Percentiles rank a stretch among this genome's conserved stretches.
Conservation (phyloP, 768 basidiomycete genomes). For the Tubosaeta sp. region DNA sequence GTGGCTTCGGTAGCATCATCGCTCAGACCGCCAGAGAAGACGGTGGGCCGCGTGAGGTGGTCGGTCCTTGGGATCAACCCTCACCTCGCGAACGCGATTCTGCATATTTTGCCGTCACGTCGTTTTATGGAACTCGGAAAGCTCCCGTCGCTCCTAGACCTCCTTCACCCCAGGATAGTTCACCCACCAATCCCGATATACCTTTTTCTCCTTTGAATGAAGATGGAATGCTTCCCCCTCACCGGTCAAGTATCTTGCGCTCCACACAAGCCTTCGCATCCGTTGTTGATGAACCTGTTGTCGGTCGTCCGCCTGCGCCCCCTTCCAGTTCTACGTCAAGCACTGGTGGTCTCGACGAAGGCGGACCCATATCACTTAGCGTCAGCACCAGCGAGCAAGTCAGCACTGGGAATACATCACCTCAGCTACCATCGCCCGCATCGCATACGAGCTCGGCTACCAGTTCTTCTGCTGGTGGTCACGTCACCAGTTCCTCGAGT, state of each 20-base stretch:
- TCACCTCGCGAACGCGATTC: slow-evolving; percentile 31
- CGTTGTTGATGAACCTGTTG: slow-evolving; percentile 23
- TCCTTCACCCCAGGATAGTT: slow-evolving; percentile 24
- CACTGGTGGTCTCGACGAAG: slow-evolving; percentile 39
- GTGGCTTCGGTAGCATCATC: slow-evolving; percentile 23
- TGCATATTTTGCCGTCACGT: slow-evolving; percentile 21
- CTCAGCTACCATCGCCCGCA: slow-evolving; percentile 73
- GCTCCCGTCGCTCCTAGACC: slow-evolving; percentile 20
- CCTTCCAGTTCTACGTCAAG: slow-evolving; percentile 40
- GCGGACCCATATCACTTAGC: slow-evolving; percentile 29
- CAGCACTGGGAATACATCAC: slow-evolving; percentile 45
- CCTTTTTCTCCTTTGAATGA: slow-evolving; percentile 25
- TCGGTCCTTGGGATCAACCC: slow-evolving; percentile 33
- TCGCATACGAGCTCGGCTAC: slow-evolving; percentile 54
- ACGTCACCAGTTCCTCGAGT: slow-evolving; percentile 29
- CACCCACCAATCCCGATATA: slow-evolving; percentile 21
- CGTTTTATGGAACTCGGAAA: slow-evolving; percentile 28
- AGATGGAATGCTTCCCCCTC: slow-evolving; percentile 32
- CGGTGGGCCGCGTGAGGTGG: slow-evolving; percentile 15
- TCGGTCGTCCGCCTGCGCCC: slow-evolving; percentile 31
- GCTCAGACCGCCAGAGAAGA: slow-evolving; percentile 27
- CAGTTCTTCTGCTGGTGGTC: slow-evolving; percentile 33
- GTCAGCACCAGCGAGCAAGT: slow-evolving; percentile 44
- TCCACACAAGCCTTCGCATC: slow-evolving; percentile 21
- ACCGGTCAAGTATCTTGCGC: slow-evolving; percentile 27